These are phyloP conservation scores for Fusarium algeriense DNA, from an alignment of 2,329 filamentous ascomycete genomes.

Conservation along the genomic window DNA sequence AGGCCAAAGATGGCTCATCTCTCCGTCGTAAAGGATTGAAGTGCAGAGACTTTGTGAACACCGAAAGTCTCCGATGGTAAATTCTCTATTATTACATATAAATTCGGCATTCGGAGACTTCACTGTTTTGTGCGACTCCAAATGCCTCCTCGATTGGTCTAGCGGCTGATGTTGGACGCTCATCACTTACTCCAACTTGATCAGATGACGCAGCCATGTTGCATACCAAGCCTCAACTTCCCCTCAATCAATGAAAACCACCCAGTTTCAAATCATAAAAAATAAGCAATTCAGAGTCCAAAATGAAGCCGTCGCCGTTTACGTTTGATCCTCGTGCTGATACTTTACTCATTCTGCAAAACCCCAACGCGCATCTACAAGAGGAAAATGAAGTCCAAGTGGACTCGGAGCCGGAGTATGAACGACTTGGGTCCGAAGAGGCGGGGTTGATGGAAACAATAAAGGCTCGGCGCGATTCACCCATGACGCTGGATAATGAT, in stretches of 20 bases:
- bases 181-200: conserved; percentile 27
- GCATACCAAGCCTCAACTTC: conserved; percentile 22
- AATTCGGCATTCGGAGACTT: background rate
- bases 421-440: conserved; percentile 7
- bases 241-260: conserved; percentile 19
- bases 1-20: too few species aligned
- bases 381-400: conserved; percentile 1
- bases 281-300: background rate
- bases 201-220: conserved; percentile 31
- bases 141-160: conserved; percentile 15
- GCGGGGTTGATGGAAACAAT: conserved; percentile 9
- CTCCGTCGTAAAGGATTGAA: too few species aligned
- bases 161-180: conserved; percentile 16
- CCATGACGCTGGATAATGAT: conserved; percentile 23
- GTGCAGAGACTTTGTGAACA: too few species aligned
- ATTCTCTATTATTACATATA: too few species aligned
- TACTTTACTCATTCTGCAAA: conserved; percentile 16
- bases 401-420: conserved; percentile 29
- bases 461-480: conserved; percentile 19
- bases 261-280: background rate
- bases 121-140: background rate
- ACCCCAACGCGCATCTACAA: conserved; percentile 6
- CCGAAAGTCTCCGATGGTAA: too few species aligned
- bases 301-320: conserved; percentile 22
- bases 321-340: conserved; percentile 28